Percentiles rank a stretch among this genome's conserved stretches.
Evolutionary conservation across 768 basidiomycete genomes (phyloP).

Genomic region (Cyclocybe aegerita): DNA sequence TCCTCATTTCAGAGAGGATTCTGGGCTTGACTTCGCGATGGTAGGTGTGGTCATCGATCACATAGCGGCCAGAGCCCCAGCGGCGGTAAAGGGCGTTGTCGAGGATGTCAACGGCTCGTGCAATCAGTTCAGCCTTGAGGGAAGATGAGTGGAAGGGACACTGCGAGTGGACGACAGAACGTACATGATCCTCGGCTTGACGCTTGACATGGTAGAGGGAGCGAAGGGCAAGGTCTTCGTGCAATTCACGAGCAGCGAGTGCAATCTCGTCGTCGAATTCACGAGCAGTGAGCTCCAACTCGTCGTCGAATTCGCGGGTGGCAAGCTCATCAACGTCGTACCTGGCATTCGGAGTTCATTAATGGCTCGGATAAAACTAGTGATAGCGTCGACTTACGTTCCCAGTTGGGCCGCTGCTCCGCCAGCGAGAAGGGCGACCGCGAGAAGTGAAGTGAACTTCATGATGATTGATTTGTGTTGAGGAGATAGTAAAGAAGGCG

Average conservation of each 20-base stretch:
- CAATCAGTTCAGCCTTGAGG: background rate
- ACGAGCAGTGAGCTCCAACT: background rate
- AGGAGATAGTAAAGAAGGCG: background rate
- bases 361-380: background rate
- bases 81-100: background rate
- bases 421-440: background rate
- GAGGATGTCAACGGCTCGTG: background rate
- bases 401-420: background rate
- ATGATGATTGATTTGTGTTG: background rate
- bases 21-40: constrained; percentile 4
- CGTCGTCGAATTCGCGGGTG: background rate
- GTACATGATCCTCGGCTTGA: background rate
- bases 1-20: background rate
- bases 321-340: background rate
- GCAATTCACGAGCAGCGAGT: background rate
- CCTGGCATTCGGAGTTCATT: background rate
- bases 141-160: background rate
- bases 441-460: background rate
- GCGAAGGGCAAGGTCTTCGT: background rate
- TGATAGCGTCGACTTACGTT: background rate
- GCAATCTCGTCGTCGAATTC: background rate
- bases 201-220: too few relatives aligned
- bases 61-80: background rate
- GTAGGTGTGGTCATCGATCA: constrained; percentile 5
- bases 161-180: background rate